Base-by-base conservation (phyloP, 2,329 filamentous ascomycete species). In the Mycosphaerella sp. region DNA sequence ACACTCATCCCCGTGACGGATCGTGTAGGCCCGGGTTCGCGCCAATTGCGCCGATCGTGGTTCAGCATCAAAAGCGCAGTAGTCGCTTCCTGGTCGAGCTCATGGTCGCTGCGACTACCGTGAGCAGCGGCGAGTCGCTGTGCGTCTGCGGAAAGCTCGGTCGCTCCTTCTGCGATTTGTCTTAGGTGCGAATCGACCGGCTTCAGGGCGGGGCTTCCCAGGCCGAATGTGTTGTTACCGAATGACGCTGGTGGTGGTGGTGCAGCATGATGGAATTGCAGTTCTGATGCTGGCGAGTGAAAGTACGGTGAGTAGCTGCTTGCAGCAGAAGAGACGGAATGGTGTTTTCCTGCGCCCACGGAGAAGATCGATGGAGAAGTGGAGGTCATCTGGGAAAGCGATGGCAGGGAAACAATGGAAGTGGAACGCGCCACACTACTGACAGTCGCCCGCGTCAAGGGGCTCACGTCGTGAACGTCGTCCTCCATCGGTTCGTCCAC, bases 61-160 rank as follows among this genome's bases (percentile, higher is more conserved):
- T 91, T 95, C 55, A 96, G 75, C 90, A 95, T 95, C 68, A 95
- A 72, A 62, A 95, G 70, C 2, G 90, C 91, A 10, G 89, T 85
- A 6, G 89, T 93, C 1, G 89, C 91, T 69, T 93, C 89, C 57
- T 90, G 85, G 42, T 78, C 75, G 31, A 74, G 69, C 63, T 73
- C 62, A 45, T 69, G 57, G 43, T 69, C 65, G 21, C 58, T 66
- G 17, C 63, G 56, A 4, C 52, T 54, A 9, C 21, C 42, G 26
- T 62, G 60, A 26, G 47, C 31, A 8, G 54, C 48, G 40, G 54
- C 48, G 40, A 31, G 51, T 23, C 60, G 59, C n/a, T 57, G 60
- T 48, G 62, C 59, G 12, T 66, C 21, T 21, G 21, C 64, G 8
- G 58, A 54, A 32, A 66, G 51, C 42, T 64, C 62, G 32, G 48